Base-by-base conservation (phyloP, 345 rosid genomes). In the Cardiospermum halicacabum region DNA sequence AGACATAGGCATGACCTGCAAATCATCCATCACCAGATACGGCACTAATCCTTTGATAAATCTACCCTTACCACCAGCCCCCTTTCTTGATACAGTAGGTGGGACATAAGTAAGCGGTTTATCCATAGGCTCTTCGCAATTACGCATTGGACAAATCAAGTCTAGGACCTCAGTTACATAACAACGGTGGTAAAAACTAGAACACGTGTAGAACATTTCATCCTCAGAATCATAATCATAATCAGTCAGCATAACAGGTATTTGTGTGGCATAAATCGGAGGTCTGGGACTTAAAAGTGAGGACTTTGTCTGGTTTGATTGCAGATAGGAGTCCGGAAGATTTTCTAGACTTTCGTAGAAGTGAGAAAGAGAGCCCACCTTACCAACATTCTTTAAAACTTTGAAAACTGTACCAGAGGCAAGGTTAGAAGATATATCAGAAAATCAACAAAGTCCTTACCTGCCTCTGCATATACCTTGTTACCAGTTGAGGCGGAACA, bases 371-470 rank as follows among this genome's bases (percentile, higher is more conserved):
- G 55, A 34, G 4, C 75, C 75, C 1, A 53, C 75, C 67, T 56
- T 21, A 54, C 4, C n/a, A 15, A 34, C 13, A 7, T 39, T 21
- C 25, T 3, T 19, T 10, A 72, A 32, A 3, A 72, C 49, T 39
- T 34, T 45, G 8, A 61, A 19, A 1, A 71, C 69, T 6, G 70
- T 62, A 0, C 65, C 78, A 71, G 10, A 5, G 74, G 75, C 34
- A 74, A 26, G 21, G 60, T 43, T 16, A 65, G 60, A 4, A 71
- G 28, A 55, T 9, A 24, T 57, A 74, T 68, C 1, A 74, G 73
- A 30, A 77, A 77, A 69, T 74, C 81, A 4, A 77, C 77, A 22
- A 74, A 66, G 15, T 66, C 75, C 37, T 69, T 71, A 7, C 71
- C 69, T 0, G 71, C 69, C 43, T 80, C 79, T 0, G 77, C 73